Evolutionary conservation across 768 basidiomycete species (phyloP), one percentile per base, ranked within the genome.

Genomic region (Suillus clintonianus): DNA sequence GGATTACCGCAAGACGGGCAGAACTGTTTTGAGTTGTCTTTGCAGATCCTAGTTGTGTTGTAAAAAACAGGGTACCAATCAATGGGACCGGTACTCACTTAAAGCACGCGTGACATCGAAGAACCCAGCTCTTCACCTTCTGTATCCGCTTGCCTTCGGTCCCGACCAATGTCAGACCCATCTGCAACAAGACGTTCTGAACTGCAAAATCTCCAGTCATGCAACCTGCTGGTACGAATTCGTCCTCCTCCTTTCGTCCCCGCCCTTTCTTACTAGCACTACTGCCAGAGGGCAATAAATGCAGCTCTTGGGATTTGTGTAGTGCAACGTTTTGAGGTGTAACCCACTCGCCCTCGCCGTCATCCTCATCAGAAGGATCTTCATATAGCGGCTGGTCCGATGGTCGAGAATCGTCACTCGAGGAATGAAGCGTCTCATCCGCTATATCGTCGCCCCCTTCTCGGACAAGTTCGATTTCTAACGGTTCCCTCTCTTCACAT

Each of bases 131-230:
- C 77, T 96, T 95, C 32, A 99, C 89, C 70, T 87, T 91, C 66
- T 91, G 85, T 63, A 99, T 97, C 68, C 87, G 83, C 79, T 90
- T 96, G 5, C 97, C 97, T 66, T 95, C 94, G 8, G 92, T 85
- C 10, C 95, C 89, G 13, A 99, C 89, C 34, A 99, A 82, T 65
- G 89, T 91, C 66, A 99, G 78, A 0, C 92, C 92, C 92, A 99
- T 95, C 75, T 97, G 96, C 58, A 99, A 77, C 66, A 97, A 78
- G 24, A 99, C 94, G 71, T 99, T 99, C 78, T 99, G 97, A 89
- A 99, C 97, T 19, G 97, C 97, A 75, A 95, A 99, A 84, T 99
- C 97, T 24, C 93, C 93, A 10, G 97, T 99, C 92, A 99, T 95
- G 74, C 96, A 97, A 19, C 95, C 97, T 6, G 86, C 87, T 59